A percentile compares a stretch with the other conserved stretches of the same genome.
Conservation (phyloP, 2,329 filamentous ascomycete genomes). For the Massarina eburnea region DNA sequence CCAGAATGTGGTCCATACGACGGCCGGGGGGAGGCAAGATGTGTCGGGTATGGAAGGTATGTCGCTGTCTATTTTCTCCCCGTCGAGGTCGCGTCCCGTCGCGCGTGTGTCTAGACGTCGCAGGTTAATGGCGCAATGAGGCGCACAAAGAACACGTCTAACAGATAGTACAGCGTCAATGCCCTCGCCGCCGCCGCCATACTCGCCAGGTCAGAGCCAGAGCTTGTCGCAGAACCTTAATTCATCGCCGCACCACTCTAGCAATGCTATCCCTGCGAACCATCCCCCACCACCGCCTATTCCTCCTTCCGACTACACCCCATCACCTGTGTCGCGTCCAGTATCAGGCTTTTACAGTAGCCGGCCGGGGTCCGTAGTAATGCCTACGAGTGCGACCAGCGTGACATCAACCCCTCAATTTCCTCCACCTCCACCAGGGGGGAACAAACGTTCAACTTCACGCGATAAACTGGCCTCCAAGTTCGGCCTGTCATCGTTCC, state of each 20-base stretch:
- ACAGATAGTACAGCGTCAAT: conserved; percentile 42
- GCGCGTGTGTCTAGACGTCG: conserved; percentile 4
- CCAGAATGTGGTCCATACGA: conserved; percentile 39
- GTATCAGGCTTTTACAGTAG: conserved; percentile 35
- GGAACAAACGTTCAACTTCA: conserved; percentile 39
- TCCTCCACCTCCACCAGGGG: conserved; percentile 42
- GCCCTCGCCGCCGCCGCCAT: conserved; percentile 54
- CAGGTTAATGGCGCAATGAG: no score
- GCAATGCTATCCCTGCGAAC: conserved; percentile 38
- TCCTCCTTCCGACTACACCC: conserved; percentile 28
- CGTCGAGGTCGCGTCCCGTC: not conserved
- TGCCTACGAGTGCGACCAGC: conserved; percentile 40
- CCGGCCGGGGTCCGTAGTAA: conserved; percentile 32
- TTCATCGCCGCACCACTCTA: conserved; percentile 43
- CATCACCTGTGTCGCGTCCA: conserved; percentile 30
- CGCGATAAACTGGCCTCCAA: conserved; percentile 41
- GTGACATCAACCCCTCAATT: conserved; percentile 39
- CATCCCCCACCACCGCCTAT: conserved; percentile 35
- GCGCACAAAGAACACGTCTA: conserved; percentile 9
- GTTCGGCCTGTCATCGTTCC: conserved; percentile 44
- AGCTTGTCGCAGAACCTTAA: conserved; percentile 36
- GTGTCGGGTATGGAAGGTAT: conserved; percentile 54
- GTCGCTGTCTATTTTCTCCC: conserved; percentile 5
- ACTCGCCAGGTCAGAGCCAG: conserved; percentile 49
- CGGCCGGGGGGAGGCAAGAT: conserved; percentile 37